phyloP scores from a whole-genome alignment of 202 grass and related monocot species.

The Schoenoplectus tabernaemontani region DNA sequence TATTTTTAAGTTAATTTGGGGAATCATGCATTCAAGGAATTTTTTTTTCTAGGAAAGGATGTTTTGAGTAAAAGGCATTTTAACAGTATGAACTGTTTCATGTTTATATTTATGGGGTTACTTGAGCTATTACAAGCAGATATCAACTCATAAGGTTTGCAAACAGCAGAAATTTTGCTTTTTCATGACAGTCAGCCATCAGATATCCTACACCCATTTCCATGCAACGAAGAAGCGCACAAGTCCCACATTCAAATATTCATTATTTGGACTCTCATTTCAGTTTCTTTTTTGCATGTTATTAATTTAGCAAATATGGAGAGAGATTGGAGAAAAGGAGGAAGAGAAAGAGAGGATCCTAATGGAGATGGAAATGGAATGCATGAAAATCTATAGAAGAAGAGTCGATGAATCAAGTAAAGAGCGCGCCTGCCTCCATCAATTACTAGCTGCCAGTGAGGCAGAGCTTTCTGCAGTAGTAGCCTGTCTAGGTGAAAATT shows the following conservation, averaged over 20 bases:
- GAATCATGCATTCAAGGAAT: neutral
- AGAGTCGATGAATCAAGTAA: constrained; percentile 71
- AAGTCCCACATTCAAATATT: neutral
- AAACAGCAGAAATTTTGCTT: neutral
- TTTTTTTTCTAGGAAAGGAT: neutral
- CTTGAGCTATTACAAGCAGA: neutral
- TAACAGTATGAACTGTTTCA: neutral
- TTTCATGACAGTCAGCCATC: neutral
- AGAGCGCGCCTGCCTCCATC: constrained; percentile 51
- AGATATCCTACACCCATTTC: neutral
- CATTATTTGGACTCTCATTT: neutral
- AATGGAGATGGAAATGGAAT: constrained; percentile 78
- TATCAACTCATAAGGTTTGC: neutral
- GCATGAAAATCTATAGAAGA: constrained; percentile 60
- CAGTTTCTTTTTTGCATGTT: neutral
- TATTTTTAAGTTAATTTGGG: neutral
- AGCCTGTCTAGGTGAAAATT: constrained; percentile 61
- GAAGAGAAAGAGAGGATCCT: constrained; percentile 80
- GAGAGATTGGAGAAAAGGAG: constrained; percentile 75
- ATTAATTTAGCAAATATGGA: constrained; percentile 69
- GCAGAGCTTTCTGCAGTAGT: constrained; percentile 74
- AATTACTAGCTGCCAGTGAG: constrained; percentile 63
- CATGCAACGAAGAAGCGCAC: neutral
- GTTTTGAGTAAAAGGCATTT: neutral
- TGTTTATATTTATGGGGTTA: neutral